Evolutionary conservation across 306 rosid species (phyloP), one percentile per base, ranked within the genome.

Genomic region (cucumber (Cucumis sativus)): DNA sequence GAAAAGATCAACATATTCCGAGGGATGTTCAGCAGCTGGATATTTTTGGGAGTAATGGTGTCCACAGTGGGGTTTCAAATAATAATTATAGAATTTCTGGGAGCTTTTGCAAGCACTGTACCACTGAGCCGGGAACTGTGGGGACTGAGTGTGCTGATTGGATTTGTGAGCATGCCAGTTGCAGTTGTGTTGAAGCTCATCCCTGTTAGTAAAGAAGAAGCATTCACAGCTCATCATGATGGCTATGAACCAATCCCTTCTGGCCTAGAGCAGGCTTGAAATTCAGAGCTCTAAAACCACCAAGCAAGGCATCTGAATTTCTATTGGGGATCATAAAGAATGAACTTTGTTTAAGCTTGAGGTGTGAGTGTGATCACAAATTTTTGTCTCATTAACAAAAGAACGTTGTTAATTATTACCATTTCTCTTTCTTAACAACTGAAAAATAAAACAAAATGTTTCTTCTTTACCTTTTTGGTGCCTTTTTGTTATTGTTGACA

Each of bases 61-160:
- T 41, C 78, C 79, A 90, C 99, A 0, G 89, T 82, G 52, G 84
- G 21, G 16, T 92, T 92, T 84, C 99, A 95, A 88, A 85, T 68
- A 33, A 66, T 89, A 51, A 89, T 95, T 47, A 88, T 95, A 18
- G 97, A 95, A 87, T 85, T 92, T 82, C 83, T 95, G 81, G 99
- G 99, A 23, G 59, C 86, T 10, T 84, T 95, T 77, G 99, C 97
- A 20, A 87, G 97, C 91, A 95, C 97, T 13, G 99, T 92, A 45
- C 97, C 99, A 64, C 88, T 95, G 14, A 90, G 78, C 85, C 89
- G 99, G 99, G 85, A 88, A 86, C 40, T 95, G 20, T 95, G 99
- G 99, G 65, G 86, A 73, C 87, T 92, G 43, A 86, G 96, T 70
- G 49, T 95, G 74, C 30, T 89, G 66, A 81, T 91, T 70, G 99